Evolutionary conservation across 345 rosid species (phyloP), one percentile per base, ranked within the genome.

Genomic region (Pelargonium nanum): DNA sequence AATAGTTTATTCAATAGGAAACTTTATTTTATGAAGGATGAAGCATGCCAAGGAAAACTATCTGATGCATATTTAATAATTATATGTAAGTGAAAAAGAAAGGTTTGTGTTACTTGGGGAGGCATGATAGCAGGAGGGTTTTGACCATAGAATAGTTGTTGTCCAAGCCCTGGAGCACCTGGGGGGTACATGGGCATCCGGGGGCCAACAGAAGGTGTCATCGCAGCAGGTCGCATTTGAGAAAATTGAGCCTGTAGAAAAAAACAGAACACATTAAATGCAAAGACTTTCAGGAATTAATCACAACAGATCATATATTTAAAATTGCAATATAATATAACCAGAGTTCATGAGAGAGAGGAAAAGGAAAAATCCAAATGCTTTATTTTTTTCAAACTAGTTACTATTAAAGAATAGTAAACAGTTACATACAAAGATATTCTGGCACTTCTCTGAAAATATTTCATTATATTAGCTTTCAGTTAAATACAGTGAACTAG

Each of bases 181-280:
- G 78, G 74, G 13, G 78, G 72, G 26, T 70, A 74, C 74, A 74
- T 66, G 22, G 78, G 72, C 78, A 74, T 66, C 19, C 78, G 78
- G 24, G 77, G 77, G 28, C 60, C 74, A 28, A 74, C 71, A 2
- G 78, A 24, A 19, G 71, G 71, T 48, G 71, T 53, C 71, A 74
- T 66, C 57, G 78, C 74, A 55, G 70, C 74, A 30, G 78, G 78
- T 32, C 74, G 66, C 71, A 74, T 48, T 55, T 70, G 78, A 24
- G 78, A 74, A 66, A 74, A 74, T n/a, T 74, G 78, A 23, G 78
- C 78, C 78, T 74, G 63, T 26, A 52, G 7, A 19, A 21, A n/a
- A 52, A 19, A n/a, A n/a, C n/a, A n/a, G n/a, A n/a, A n/a, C n/a
- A n/a, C n/a, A n/a, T n/a, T n/a, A n/a, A n/a, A n/a, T n/a, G n/a